Base-by-base conservation (phyloP, 1,284 basidiomycete genomes). In the Ceratobasidium sp. region DNA sequence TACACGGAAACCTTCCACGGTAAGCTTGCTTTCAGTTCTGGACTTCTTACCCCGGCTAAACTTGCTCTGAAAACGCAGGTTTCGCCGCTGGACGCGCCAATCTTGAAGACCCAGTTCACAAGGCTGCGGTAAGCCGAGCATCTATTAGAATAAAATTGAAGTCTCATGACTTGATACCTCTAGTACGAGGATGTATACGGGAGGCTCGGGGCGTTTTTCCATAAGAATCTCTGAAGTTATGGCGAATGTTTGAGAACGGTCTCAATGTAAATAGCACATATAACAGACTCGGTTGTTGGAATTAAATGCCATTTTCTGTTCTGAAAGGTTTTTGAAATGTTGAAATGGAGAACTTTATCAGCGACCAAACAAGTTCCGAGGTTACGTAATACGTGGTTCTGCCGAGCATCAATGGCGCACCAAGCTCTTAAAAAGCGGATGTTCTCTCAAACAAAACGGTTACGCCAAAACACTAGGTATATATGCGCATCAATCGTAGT, bases 171-270 rank as follows among this genome's bases (percentile, higher is more conserved):
- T 75, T 54, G 12, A 7, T 12, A 20, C 1, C 9, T 13, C 40
- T 42, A 75, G 62, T 75, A 75, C 46, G 73, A 75, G 44, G 73
- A 75, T 44, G 73, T 75, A 5, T 75, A 65, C 38, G 0, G 33
- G 61, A 50, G 73, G 38, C 40, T 75, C 26, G 26, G 50, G 3
- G 62, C 50, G 12, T 75, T 75, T 42, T 66, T 75, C 61, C 54
- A 66, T n/a, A 52, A 75, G 23, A 40, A 75, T 28, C 52, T 75
- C 10, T 68, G 23, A 44, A 62, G 10, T 17, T 46, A n/a, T 17
- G 17, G 4, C 17, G n/a, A 50, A 50, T 20, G 6, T 48, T 48
- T 12, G 10, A 48, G 46, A 48, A 48, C 1, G 46, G 12, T 48
- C 10, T 17, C 46, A 9, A 17, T 48, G 7, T 48, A 48, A 48